phyloP scores from a whole-genome alignment of 2,329 filamentous ascomycete genomes.

The Trichophyton mentagrophytes region DNA sequence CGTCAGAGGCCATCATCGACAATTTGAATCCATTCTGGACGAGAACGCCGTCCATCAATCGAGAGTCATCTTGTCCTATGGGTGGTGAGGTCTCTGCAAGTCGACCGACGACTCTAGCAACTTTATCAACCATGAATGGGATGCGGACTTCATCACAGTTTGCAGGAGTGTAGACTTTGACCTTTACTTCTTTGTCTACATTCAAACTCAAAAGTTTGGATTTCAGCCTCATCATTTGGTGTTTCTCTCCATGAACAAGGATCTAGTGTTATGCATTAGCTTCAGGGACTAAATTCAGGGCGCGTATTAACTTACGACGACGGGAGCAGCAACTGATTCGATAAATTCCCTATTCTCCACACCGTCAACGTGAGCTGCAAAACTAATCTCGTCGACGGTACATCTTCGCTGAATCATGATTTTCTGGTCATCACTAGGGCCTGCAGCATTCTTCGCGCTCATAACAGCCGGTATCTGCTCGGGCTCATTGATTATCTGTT shows the following conservation, averaged over 20 bases:
- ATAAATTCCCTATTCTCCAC: slow-evolving; percentile 95
- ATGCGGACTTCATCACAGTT: slow-evolving; percentile 94
- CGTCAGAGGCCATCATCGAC: slow-evolving; percentile 90
- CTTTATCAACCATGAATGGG: slow-evolving; percentile 88
- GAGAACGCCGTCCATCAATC: slow-evolving; percentile 74
- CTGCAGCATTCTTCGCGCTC: slow-evolving; percentile 50
- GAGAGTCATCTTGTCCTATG: slow-evolving; percentile 32
- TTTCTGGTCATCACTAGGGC: slow-evolving; percentile 59
- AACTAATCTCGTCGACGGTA: slow-evolving; percentile 86
- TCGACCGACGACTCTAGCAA: slow-evolving; percentile 90
- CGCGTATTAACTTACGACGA: slow-evolving; percentile 54
- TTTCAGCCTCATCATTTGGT: slow-evolving; percentile 96
- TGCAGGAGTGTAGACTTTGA: slow-evolving; percentile 84
- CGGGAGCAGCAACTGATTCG: slow-evolving; percentile 79
- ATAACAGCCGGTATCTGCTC: slow-evolving; percentile 92
- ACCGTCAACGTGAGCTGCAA: slow-evolving; percentile 92
- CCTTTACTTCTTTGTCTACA: slow-evolving; percentile 62
- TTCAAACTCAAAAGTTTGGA: slow-evolving; percentile 91
- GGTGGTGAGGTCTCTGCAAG: slow-evolving; percentile 71
- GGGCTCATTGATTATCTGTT: slow-evolving; percentile 86
- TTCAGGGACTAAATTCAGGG: background rate
- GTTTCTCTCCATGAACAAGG: slow-evolving; percentile 89
- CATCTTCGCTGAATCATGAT: slow-evolving; percentile 85
- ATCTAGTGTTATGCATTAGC: slow-evolving; percentile 45
- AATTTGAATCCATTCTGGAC: slow-evolving; percentile 98